Evolutionary conservation across 2,329 filamentous ascomycete species (phyloP).

Genomic region (Ophiostoma populinum): DNA sequence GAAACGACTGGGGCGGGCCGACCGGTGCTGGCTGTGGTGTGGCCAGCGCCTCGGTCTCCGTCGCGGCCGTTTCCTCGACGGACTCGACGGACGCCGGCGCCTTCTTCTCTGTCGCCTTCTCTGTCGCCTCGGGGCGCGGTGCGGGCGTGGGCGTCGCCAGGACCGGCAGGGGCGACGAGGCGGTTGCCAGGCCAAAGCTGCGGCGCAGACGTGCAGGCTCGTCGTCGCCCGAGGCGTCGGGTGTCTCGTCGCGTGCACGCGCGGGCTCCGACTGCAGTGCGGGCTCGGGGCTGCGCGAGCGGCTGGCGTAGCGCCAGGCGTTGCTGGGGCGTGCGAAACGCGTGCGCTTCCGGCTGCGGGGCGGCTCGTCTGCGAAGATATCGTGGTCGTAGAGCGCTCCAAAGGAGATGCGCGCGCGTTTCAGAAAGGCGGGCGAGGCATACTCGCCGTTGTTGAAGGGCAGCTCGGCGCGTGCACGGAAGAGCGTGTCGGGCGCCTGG

Average conservation of each 20-base stretch:
- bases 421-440: conserved; percentile 66
- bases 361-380: conserved; percentile 51
- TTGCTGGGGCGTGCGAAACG: conserved; percentile 49
- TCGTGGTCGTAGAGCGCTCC: conserved; percentile 51
- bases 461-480: neutral
- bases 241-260: conserved; percentile 5
- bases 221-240: neutral
- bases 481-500: conserved; percentile 4
- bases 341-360: conserved; percentile 50
- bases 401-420: conserved; percentile 51
- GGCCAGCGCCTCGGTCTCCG: too few species aligned
- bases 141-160: conserved; percentile 4
- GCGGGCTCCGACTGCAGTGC: conserved; percentile 35
- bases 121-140: neutral
- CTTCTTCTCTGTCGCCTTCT: neutral
- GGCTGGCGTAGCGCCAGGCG: conserved; percentile 58
- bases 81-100: neutral
- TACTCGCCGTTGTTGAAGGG: conserved; percentile 30
- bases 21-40: too few species aligned
- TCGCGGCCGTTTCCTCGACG: too few species aligned
- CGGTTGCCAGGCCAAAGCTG: neutral
- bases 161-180: neutral
- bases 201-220: neutral
- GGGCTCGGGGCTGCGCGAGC: conserved; percentile 52
- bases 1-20: too few species aligned